phyloP scores from a whole-genome alignment of 768 basidiomycete species.

The Phlegmacium glaucopus region DNA sequence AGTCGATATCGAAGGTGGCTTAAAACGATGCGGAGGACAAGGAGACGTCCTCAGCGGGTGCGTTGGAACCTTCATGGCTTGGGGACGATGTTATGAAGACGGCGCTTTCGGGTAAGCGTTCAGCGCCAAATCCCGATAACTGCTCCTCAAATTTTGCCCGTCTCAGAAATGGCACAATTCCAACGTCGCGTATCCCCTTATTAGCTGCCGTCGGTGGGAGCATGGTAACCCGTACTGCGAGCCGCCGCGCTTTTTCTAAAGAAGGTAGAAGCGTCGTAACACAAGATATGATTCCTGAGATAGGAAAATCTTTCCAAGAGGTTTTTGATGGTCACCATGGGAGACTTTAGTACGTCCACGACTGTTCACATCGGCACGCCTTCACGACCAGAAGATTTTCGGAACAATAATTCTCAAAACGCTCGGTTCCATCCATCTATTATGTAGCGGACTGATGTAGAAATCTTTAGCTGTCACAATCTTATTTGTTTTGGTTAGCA shows the following conservation, averaged over 20 bases:
- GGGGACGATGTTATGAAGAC: constrained; percentile 91
- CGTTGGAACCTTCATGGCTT: constrained; percentile 88
- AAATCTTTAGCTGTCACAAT: neutral
- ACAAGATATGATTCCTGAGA: constrained; percentile 66
- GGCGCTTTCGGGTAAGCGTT: constrained; percentile 71
- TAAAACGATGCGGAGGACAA: constrained; percentile 94
- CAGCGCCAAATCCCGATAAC: no score
- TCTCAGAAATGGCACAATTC: constrained; percentile 48
- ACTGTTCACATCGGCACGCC: no score
- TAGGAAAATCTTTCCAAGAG: constrained; percentile 69
- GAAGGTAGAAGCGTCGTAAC: constrained; percentile 82
- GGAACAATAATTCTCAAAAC: no score
- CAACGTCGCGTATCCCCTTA: constrained; percentile 69
- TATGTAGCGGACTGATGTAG: no score
- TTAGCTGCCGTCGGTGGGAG: constrained; percentile 85
- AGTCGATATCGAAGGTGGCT: constrained; percentile 71
- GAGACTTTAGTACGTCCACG: neutral
- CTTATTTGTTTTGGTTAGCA: no score
- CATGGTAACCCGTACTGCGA: constrained; percentile 84
- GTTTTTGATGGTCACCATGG: constrained; percentile 50
- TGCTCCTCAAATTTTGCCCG: no score
- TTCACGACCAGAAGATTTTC: no score
- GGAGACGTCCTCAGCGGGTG: constrained; percentile 90
- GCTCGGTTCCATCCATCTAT: no score
- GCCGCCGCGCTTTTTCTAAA: constrained; percentile 69